These are phyloP conservation scores for Aureobasidium pullulans DNA, from an alignment of 2,329 filamentous ascomycete species.

Conservation along the genomic window DNA sequence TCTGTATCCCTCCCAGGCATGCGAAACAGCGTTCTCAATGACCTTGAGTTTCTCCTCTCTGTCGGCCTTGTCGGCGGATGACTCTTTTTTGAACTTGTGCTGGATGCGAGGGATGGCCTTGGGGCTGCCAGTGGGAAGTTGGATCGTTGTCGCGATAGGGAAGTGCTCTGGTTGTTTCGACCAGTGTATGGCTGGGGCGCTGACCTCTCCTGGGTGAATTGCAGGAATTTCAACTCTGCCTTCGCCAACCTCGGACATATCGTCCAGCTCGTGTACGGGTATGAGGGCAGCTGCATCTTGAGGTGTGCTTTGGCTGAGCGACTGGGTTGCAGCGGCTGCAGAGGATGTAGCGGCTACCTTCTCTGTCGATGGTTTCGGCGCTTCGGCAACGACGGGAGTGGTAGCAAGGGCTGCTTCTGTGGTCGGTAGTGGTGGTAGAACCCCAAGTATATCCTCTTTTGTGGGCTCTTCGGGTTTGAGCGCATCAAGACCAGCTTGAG, in stretches of 20 bases:
- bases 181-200: slow-evolving; percentile 44
- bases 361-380: background rate
- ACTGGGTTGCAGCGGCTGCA: background rate
- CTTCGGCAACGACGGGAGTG: background rate
- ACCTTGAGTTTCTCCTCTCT: slow-evolving; percentile 56
- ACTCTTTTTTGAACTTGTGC: slow-evolving; percentile 60
- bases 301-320: background rate
- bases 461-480: background rate
- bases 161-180: slow-evolving; percentile 58
- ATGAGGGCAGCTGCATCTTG: slow-evolving; percentile 1
- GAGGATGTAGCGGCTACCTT: background rate
- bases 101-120: slow-evolving; percentile 71
- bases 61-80: slow-evolving; percentile 50
- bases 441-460: background rate
- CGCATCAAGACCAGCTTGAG: slow-evolving; percentile 4
- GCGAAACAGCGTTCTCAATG: slow-evolving; percentile 67
- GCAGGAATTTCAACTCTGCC: slow-evolving; percentile 25
- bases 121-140: slow-evolving; percentile 64
- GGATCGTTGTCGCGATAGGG: slow-evolving; percentile 69
- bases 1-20: slow-evolving; percentile 77
- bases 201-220: slow-evolving; percentile 15
- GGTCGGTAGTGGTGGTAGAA: background rate
- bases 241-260: slow-evolving; percentile 15
- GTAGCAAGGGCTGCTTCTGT: background rate
- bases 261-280: slow-evolving; percentile 1